These are phyloP conservation scores for Salvia rosmarinus DNA, from an alignment of 257 asterid genomes.

Conservation along the genomic window DNA sequence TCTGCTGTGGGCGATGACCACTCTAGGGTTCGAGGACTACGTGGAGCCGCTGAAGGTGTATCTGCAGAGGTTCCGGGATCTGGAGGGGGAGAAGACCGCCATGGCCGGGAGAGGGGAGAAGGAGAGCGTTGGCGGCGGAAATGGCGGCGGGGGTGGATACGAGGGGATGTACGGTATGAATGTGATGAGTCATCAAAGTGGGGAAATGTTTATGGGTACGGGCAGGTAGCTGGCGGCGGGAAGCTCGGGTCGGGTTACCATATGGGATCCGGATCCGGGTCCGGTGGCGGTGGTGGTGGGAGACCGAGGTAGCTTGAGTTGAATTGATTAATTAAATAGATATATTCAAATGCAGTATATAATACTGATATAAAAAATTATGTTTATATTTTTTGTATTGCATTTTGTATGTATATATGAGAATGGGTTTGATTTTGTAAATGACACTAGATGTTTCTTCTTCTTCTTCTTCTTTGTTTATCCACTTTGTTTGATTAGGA, in stretches of 20 bases:
- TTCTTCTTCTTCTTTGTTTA: neutral
- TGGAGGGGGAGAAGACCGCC: slow-evolving; percentile 67
- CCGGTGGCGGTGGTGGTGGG: slow-evolving; percentile 34
- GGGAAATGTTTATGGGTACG: slow-evolving; percentile 41
- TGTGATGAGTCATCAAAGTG: slow-evolving; percentile 44
- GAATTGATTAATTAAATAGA: slow-evolving; percentile 30
- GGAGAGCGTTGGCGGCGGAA: slow-evolving; percentile 32
- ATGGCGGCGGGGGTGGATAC: slow-evolving; percentile 38
- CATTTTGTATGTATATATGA: slow-evolving; percentile 23
- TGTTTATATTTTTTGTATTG: slow-evolving; percentile 4
- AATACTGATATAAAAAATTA: neutral
- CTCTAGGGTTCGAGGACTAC: slow-evolving; percentile 71
- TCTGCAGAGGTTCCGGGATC: slow-evolving; percentile 65
- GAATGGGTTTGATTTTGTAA: slow-evolving; percentile 31
- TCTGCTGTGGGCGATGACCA: slow-evolving; percentile 73
- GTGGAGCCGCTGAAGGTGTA: slow-evolving; percentile 63
- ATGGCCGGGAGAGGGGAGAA: slow-evolving; percentile 50
- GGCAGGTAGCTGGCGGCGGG: slow-evolving; percentile 41
- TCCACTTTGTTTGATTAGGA: too few relatives aligned
- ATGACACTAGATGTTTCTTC: slow-evolving; percentile 12
- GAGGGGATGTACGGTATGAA: slow-evolving; percentile 45
- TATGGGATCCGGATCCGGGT: slow-evolving; percentile 44
- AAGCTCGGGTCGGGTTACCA: slow-evolving; percentile 46
- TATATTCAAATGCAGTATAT: slow-evolving; percentile 14
- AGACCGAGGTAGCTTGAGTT: slow-evolving; percentile 42